Conservation (phyloP, 495 filamentous ascomycete genomes). For the Thermochaetoides thermophila region DNA sequence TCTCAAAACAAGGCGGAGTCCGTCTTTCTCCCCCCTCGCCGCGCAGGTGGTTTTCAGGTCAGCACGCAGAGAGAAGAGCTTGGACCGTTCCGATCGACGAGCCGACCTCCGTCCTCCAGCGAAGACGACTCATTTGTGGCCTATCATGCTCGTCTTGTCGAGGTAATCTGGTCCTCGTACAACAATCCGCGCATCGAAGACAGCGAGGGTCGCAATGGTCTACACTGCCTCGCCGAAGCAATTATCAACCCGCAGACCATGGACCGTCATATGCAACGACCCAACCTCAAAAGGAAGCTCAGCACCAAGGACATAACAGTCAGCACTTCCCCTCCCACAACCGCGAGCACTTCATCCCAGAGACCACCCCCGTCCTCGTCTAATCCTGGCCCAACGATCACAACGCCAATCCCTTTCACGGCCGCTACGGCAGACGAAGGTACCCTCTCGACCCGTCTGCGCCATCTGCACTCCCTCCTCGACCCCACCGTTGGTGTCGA, state of each 20-base stretch:
- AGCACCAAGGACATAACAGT: no score
- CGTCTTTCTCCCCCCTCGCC: constrained; percentile 7
- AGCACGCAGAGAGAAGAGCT: constrained; percentile 1
- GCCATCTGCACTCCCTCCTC: constrained; percentile 23
- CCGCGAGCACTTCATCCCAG: no score
- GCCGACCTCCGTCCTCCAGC: background rate
- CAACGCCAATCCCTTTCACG: background rate
- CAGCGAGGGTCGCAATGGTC: constrained; percentile 29
- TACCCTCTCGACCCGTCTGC: constrained; percentile 12
- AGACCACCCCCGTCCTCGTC: no score
- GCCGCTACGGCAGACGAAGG: constrained; percentile 1
- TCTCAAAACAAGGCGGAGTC: background rate
- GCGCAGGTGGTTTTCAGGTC: constrained; percentile 1
- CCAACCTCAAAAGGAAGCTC: constrained; percentile 9
- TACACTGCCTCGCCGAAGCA: constrained; percentile 36
- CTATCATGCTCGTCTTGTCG: constrained; percentile 21
- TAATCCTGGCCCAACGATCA: background rate
- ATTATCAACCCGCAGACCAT: constrained; percentile 17
- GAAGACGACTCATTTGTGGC: constrained; percentile 10
- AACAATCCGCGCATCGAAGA: constrained; percentile 23
- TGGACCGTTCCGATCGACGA: background rate
- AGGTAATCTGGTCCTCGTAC: constrained; percentile 18
- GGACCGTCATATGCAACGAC: constrained; percentile 10
- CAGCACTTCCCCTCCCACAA: no score
- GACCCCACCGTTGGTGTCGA: constrained; percentile 24